Conservation (phyloP, 2,329 filamentous ascomycete species). For the Calonectria fujianensis region DNA sequence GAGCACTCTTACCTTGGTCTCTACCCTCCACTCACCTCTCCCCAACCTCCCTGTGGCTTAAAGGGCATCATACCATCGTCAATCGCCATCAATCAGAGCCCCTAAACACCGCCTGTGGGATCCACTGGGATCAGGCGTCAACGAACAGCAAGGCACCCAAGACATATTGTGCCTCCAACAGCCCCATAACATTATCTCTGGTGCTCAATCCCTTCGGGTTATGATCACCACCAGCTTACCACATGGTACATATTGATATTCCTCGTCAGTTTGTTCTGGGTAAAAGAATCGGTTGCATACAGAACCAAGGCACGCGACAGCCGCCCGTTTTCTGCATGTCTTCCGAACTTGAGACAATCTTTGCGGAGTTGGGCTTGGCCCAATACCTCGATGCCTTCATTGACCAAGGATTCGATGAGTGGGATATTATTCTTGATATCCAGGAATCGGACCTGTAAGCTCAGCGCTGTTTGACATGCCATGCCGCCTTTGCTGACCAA, state of each 20-base stretch:
- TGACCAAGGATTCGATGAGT: constrained; percentile 88
- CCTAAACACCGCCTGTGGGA: constrained; percentile 35
- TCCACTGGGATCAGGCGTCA: constrained; percentile 36
- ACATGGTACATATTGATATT: constrained; percentile 32
- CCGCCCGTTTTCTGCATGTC: constrained; percentile 63
- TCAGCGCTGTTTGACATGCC: background rate
- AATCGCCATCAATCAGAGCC: background rate
- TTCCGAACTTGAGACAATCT: constrained; percentile 77
- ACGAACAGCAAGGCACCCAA: constrained; percentile 26
- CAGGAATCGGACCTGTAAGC: constrained; percentile 88
- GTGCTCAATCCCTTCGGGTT: constrained; percentile 21
- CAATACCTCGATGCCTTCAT: constrained; percentile 85
- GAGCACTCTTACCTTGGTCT: too few species aligned
- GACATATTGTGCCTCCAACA: background rate
- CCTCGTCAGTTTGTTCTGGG: constrained; percentile 37
- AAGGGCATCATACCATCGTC: constrained; percentile 21
- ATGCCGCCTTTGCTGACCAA: constrained; percentile 45
- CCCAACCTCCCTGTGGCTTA: background rate
- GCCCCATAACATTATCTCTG: background rate
- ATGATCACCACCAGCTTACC: constrained; percentile 12
- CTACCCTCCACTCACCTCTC: background rate
- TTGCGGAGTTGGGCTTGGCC: constrained; percentile 85
- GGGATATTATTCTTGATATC: constrained; percentile 89
- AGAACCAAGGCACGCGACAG: constrained; percentile 40
- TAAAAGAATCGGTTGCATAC: constrained; percentile 30